Evolutionary conservation across 805 yeast genomes (phyloP), one percentile per base, ranked within the genome.

Genomic region (Lachancea dasiensis): DNA sequence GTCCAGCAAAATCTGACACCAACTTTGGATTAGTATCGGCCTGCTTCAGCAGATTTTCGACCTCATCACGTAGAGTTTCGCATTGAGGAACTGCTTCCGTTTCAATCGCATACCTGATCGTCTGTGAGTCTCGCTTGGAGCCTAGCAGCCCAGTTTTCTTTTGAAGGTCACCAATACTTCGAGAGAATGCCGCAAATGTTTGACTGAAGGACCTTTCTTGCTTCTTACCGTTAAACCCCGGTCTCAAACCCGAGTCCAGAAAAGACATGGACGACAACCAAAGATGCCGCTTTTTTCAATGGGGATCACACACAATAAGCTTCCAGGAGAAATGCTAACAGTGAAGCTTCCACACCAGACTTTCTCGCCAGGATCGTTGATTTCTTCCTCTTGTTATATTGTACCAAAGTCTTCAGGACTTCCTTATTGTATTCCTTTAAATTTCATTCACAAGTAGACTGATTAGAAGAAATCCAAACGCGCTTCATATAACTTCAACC

Each of bases 1-100:
- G 65, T 14, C 67, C 70, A 21, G 65, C 65, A 48, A 75, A 77
- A 55, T 84, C 90, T 16, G 65, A 65, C 11, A 66, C 62, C 14
- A 84, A 56, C 40, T 81, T 70, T 15, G 44, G 40, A 27, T 38
- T 34, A 9, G 43, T 23, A 15, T 40, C 44, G 13, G 19, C 22
- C 8, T 41, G 23, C 11, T 34, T 41, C 6, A 38, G 34, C 5
- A 28, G 42, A 4, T 21, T 15, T 10, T 42, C 40, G 15, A 51
- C 45, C 17, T 48, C 47, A 37, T 51, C 51, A 10, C 52, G 37
- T 17, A 50, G 34, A 4, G 40, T 38, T 27, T 40, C 43, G 32
- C 51, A 46, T 14, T 37, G 29, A 3, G 60, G 59, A 23, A 55
- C 46, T n/a, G 49, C 21, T 11, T 43, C 43, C 3, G 39, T 46